Evolutionary conservation across 768 basidiomycete genomes (phyloP).

Genomic region (Solioccasus polychromus): DNA sequence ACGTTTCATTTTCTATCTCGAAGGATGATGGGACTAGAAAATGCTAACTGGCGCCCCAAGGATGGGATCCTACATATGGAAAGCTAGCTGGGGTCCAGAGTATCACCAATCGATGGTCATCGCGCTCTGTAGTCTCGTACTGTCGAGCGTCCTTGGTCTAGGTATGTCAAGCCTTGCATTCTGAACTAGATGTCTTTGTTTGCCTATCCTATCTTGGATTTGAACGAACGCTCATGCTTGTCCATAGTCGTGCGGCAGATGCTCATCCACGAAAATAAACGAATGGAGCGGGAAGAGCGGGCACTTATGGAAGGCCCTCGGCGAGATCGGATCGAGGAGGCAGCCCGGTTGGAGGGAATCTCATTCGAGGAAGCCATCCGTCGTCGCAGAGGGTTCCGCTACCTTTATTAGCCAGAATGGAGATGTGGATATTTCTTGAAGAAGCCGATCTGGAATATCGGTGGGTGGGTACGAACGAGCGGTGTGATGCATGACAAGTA

Average conservation of each 20-base stretch:
- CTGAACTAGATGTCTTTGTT: too few relatives aligned
- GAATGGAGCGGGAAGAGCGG: constrained; percentile 48
- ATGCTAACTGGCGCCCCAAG: constrained; percentile 27
- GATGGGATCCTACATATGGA: constrained; percentile 63
- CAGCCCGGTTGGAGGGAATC: constrained; percentile 56
- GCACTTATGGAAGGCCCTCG: constrained; percentile 42
- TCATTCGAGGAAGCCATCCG: constrained; percentile 58
- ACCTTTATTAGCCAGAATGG: constrained; percentile 55
- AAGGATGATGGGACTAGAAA: background rate
- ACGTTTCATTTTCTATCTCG: constrained; percentile 17
- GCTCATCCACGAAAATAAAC: constrained; percentile 49
- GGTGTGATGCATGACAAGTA: too few relatives aligned
- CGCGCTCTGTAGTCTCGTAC: constrained; percentile 32
- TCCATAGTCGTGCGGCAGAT: constrained; percentile 40
- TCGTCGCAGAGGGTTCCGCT: constrained; percentile 56
- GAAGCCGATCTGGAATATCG: too few relatives aligned
- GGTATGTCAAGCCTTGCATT: constrained; percentile 26
- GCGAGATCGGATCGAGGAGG: constrained; percentile 51
- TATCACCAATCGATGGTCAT: constrained; percentile 66
- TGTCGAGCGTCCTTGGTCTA: constrained; percentile 32
- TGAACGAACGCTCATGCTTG: background rate
- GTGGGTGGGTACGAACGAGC: too few relatives aligned
- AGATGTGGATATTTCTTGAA: too few relatives aligned
- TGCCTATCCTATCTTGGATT: too few relatives aligned
- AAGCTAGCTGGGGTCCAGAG: constrained; percentile 54